A percentile compares a stretch with the other conserved stretches of the same genome.
Conservation (phyloP, 495 filamentous ascomycete species). For the Endocarpon pusillum region DNA sequence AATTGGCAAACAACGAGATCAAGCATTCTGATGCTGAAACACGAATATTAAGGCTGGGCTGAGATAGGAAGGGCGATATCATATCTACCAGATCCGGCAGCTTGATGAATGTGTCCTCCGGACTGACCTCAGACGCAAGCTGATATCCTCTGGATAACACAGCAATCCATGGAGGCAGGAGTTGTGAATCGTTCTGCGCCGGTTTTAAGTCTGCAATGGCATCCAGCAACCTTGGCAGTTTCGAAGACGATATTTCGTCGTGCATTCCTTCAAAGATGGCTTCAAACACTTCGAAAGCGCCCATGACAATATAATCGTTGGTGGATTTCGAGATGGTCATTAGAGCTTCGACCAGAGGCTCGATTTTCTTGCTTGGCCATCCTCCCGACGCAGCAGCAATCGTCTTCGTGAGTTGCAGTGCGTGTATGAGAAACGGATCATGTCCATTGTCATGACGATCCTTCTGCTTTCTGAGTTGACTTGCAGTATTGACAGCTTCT, state of each 20-base stretch:
- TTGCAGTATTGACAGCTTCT: slow-evolving; percentile 43
- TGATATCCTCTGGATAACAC: slow-evolving; percentile 88
- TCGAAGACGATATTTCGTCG: slow-evolving; percentile 67
- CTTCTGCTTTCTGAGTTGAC: slow-evolving; percentile 47
- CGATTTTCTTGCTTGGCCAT: slow-evolving; percentile 95
- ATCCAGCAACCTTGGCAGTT: slow-evolving; percentile 75
- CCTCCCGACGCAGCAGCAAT: slow-evolving; percentile 72
- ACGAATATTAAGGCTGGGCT: slow-evolving; percentile 78
- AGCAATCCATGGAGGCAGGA: slow-evolving; percentile 90
- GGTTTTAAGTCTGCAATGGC: slow-evolving; percentile 78
- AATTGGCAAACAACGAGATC: slow-evolving; percentile 78
- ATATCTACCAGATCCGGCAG: slow-evolving; percentile 64
- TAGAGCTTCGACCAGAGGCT: slow-evolving; percentile 72
- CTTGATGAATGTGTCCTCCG: slow-evolving; percentile 77
- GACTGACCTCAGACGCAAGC: slow-evolving; percentile 69
- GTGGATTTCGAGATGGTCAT: slow-evolving; percentile 72
- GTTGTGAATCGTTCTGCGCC: slow-evolving; percentile 74
- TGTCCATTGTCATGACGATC: slow-evolving; percentile 34
- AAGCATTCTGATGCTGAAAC: slow-evolving; percentile 88
- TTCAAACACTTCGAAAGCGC: slow-evolving; percentile 92
- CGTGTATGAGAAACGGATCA: slow-evolving; percentile 76
- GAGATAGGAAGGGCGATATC: slow-evolving; percentile 64
- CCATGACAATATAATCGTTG: slow-evolving; percentile 89
- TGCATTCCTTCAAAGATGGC: slow-evolving; percentile 84
- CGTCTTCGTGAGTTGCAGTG: slow-evolving; percentile 76